Evolutionary conservation across 2,329 filamentous ascomycete genomes (phyloP).

Genomic region (Apiospora pterosperma): DNA sequence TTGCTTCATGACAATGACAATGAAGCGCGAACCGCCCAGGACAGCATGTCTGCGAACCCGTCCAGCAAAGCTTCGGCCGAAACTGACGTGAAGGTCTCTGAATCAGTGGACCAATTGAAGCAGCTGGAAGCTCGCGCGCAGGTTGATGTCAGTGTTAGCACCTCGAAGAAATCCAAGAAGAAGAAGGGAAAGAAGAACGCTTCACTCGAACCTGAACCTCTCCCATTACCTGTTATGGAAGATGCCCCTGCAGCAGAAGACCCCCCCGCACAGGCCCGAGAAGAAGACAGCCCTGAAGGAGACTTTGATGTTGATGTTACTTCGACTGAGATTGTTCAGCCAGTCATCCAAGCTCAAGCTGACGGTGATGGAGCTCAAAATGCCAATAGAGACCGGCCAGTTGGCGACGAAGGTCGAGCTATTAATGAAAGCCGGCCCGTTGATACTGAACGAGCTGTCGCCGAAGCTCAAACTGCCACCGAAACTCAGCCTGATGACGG

Average conservation of each 20-base stretch:
- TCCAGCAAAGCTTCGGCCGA: neutral
- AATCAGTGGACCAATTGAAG: neutral
- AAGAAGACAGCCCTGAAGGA: neutral
- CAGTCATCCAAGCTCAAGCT: neutral
- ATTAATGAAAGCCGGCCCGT: too few species aligned
- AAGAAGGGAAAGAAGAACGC: constrained; percentile 26
- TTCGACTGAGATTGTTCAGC: neutral
- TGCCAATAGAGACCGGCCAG: neutral
- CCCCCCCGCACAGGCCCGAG: neutral
- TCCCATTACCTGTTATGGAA: neutral
- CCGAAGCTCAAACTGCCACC: neutral
- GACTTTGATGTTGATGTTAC: too few species aligned
- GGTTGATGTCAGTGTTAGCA: neutral
- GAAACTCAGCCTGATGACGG: neutral
- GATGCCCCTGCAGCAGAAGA: neutral
- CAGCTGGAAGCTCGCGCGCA: neutral
- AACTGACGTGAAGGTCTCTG: neutral
- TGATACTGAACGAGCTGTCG: neutral
- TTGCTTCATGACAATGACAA: constrained; percentile 2
- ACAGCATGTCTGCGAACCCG: neutral
- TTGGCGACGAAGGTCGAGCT: too few species aligned
- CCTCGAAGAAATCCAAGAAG: constrained; percentile 38
- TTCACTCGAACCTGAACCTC: constrained; percentile 4
- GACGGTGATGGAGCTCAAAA: neutral
- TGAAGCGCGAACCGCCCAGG: neutral